Base-by-base conservation (phyloP, 176 grass and related monocot species). In the Cenchrus americanus region DNA sequence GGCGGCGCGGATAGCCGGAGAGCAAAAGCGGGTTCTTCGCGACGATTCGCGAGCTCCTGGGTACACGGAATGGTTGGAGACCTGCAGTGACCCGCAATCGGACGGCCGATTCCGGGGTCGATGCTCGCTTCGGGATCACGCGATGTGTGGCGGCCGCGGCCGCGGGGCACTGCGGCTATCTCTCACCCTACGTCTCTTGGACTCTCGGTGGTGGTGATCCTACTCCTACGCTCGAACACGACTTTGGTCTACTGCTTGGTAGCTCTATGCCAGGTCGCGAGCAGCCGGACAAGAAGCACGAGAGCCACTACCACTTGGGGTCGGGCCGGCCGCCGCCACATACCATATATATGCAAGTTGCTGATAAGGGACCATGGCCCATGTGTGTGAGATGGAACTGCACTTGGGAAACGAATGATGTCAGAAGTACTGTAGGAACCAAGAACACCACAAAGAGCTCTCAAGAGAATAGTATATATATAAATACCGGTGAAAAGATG, bases 201-300 rank as follows among this genome's bases (percentile, higher is more conserved):
- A 37, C 44, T 23, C 67, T 71, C 69, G 15, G 52, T 54, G 79
- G 79, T 69, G 52, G 66, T 60, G 57, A 40, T 69, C 80, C 65
- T 57, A 14, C 34, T 19, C 53, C 21, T 11, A 59, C 21, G 66
- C 41, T 46, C 13, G 40, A 2, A 69, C 5, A n/a, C 41, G 13
- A 44, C 9, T 11, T 1, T 3, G 10, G 22, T 14, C 19, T 27
- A 59, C 76, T 61, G 17, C 43, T 10, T 6, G 14, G 18, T 26
- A 0, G 14, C 27, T 7, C 27, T 24, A 3, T 80, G 14, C 32
- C 78, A 42, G 78, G 47, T 49, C 54, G 63, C 62, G 60, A 80
- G 61, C 23, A 82, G 11, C 72, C 11, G 71, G 52, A 66, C 55
- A 46, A 64, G 6, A 5, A 15, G 71, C 22, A 73, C 71, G 37